Conservation (phyloP, 2,329 filamentous ascomycete species). For the Albophoma yamanashiensis region DNA sequence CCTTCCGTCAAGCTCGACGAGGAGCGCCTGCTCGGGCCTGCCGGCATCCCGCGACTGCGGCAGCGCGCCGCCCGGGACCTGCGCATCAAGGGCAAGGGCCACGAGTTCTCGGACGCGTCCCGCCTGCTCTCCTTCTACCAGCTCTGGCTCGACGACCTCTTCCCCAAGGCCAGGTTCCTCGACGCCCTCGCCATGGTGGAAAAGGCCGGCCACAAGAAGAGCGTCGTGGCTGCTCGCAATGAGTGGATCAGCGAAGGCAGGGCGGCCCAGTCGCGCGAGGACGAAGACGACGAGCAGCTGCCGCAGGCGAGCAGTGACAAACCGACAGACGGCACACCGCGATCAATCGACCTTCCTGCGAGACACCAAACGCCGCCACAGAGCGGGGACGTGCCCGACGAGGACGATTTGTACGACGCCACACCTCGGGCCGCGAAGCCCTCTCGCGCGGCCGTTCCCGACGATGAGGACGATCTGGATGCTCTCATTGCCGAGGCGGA, state of each 20-base stretch:
- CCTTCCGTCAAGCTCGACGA: conserved; percentile 85
- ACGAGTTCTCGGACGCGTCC: conserved; percentile 85
- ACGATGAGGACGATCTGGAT: conserved; percentile 42
- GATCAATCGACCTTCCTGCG: not conserved
- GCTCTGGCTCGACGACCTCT: conserved; percentile 92
- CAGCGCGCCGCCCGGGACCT: conserved; percentile 54
- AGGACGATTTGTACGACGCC: conserved; percentile 44
- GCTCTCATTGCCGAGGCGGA: conserved; percentile 42
- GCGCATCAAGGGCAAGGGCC: conserved; percentile 83
- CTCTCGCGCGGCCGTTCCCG: conserved; percentile 15
- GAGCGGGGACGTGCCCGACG: conserved; percentile 19
- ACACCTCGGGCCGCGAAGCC: conserved; percentile 28
- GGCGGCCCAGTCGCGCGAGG: conserved; percentile 36
- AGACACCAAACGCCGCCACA: conserved; percentile 14
- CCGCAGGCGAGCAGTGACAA: conserved; percentile 5
- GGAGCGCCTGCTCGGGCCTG: conserved; percentile 63
- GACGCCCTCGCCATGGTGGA: conserved; percentile 87
- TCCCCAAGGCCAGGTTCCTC: conserved; percentile 85
- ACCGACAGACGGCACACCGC: not conserved
- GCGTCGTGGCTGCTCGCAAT: conserved; percentile 61
- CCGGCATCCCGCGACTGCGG: conserved; percentile 75
- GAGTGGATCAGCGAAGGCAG: conserved; percentile 77
- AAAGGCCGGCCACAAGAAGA: conserved; percentile 79
- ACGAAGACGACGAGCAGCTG: conserved; percentile 17
- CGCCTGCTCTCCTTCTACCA: conserved; percentile 85